A percentile compares a stretch with the other conserved stretches of the same genome.
Evolutionary conservation across 495 filamentous ascomycete genomes (phyloP).

Genomic region (Chaetomium tenue): DNA sequence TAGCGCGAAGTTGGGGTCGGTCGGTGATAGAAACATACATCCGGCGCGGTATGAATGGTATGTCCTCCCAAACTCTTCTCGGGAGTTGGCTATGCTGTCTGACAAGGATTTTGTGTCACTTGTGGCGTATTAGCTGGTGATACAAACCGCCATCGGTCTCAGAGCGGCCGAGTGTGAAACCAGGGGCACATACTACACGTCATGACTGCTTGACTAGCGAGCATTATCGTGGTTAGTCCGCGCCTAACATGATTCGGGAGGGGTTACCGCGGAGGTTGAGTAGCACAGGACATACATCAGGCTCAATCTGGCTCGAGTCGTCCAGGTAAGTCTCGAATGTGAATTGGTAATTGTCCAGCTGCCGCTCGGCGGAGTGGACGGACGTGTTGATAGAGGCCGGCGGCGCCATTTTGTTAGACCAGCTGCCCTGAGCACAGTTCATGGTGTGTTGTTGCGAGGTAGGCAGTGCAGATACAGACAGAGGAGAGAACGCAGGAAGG

Average conservation of each 20-base stretch:
- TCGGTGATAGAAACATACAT: slow-evolving; percentile 29
- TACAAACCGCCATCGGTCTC: not conserved
- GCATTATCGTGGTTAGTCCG: not conserved
- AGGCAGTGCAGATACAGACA: not conserved
- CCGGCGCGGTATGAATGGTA: slow-evolving; percentile 58
- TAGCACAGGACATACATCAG: slow-evolving; percentile 33
- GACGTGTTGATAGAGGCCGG: slow-evolving; percentile 7
- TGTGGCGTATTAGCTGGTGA: slow-evolving; percentile 8
- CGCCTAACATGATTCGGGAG: not conserved
- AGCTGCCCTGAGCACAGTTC: not conserved
- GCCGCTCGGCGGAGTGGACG: slow-evolving; percentile 13
- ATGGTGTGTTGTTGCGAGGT: not conserved
- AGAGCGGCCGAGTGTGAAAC: not conserved
- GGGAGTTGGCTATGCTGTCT: slow-evolving; percentile 47
- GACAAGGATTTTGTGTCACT: slow-evolving; percentile 40
- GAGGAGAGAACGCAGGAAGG: not conserved
- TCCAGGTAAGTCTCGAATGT: slow-evolving; percentile 37
- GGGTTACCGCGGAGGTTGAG: not conserved
- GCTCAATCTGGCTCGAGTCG: slow-evolving; percentile 31
- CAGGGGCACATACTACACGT: slow-evolving; percentile 23
- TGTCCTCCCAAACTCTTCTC: slow-evolving; percentile 60
- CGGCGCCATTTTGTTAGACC: not conserved
- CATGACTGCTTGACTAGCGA: slow-evolving; percentile 15
- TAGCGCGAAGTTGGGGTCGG: not conserved
- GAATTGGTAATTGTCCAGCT: slow-evolving; percentile 33